phyloP scores from a whole-genome alignment of 2,329 filamentous ascomycete genomes.

The Pseudonectria foliicola region DNA sequence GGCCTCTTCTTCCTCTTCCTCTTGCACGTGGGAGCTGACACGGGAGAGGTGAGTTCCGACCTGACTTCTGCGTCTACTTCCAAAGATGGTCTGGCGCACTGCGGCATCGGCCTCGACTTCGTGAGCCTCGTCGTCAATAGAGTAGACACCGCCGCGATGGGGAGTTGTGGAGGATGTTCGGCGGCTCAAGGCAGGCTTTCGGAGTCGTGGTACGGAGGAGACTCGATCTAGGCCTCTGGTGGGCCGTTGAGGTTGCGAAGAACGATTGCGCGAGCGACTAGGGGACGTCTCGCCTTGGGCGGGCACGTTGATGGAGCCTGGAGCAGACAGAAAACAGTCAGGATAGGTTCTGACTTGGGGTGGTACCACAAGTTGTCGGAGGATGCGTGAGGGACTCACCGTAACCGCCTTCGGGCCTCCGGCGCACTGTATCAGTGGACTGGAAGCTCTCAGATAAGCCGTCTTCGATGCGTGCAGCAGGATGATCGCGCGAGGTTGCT shows the following conservation, averaged over 20 bases:
- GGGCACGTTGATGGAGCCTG: conserved; percentile 25
- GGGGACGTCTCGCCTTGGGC: conserved; percentile 26
- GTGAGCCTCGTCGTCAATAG: conserved; percentile 76
- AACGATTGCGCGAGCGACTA: conserved; percentile 31
- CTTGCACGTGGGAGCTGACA: conserved; percentile 31
- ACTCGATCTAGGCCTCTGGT: conserved; percentile 40
- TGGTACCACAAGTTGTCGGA: background rate
- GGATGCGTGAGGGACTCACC: conserved; percentile 33
- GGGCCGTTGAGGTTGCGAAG: conserved; percentile 30
- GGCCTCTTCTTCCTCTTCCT: conserved; percentile 14
- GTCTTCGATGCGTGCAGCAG: conserved; percentile 30
- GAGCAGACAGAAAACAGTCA: conserved; percentile 3
- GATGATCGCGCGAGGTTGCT: conserved; percentile 40
- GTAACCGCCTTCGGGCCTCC: conserved; percentile 48
- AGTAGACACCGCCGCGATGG: conserved; percentile 79
- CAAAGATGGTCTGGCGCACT: conserved; percentile 35
- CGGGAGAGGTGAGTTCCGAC: conserved; percentile 31
- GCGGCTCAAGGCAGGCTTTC: conserved; percentile 67
- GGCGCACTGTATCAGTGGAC: conserved; percentile 53
- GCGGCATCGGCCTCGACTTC: conserved; percentile 68
- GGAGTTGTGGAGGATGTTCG: conserved; percentile 72
- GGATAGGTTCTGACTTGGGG: background rate
- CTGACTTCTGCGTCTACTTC: conserved; percentile 28
- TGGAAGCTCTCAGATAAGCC: conserved; percentile 47
- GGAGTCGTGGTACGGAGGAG: conserved; percentile 43